Evolutionary conservation across 164 flowering plant genomes (phyloP).

Genomic region (Santalum album): DNA sequence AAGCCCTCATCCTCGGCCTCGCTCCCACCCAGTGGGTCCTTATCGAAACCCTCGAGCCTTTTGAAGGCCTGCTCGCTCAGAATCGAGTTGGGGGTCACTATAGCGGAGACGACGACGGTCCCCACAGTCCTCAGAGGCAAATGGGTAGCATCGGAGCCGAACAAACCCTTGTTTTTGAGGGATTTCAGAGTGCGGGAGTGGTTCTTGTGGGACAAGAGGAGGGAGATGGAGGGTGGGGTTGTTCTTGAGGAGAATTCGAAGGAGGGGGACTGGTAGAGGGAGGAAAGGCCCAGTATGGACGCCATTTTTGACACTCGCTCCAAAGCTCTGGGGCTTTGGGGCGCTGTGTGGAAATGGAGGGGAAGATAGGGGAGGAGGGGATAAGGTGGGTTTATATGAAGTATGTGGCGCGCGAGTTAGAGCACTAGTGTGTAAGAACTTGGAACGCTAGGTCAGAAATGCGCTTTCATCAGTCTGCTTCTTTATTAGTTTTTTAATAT

Average conservation of each 20-base stretch:
- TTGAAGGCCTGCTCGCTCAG: conserved; percentile 67
- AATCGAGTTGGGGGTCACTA: conserved; percentile 63
- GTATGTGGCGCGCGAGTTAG: too few relatives aligned
- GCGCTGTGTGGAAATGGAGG: too few relatives aligned
- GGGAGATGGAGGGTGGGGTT: not conserved
- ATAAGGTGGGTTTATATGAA: too few relatives aligned
- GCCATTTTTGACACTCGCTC: too few relatives aligned
- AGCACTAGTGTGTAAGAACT: too few relatives aligned
- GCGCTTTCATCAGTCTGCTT: too few relatives aligned
- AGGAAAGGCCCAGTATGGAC: not conserved
- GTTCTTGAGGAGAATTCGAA: not conserved
- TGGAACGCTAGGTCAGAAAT: too few relatives aligned
- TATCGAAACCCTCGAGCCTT: conserved; percentile 26
- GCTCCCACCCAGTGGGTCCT: conserved; percentile 10
- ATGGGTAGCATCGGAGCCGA: conserved; percentile 3
- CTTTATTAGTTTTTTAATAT: too few relatives aligned
- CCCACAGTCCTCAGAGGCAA: conserved; percentile 4
- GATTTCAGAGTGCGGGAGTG: too few relatives aligned
- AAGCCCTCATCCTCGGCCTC: conserved; percentile 13
- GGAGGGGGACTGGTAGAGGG: not conserved
- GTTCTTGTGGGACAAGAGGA: not conserved
- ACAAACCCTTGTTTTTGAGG: not conserved
- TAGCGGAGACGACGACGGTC: conserved; percentile 26
- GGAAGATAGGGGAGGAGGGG: too few relatives aligned
- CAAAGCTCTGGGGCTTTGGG: too few relatives aligned